Percentiles rank a stretch among this genome's conserved stretches.
phyloP scores from a whole-genome alignment of 2,329 filamentous ascomycete species.

The Monosporascus sp. region DNA sequence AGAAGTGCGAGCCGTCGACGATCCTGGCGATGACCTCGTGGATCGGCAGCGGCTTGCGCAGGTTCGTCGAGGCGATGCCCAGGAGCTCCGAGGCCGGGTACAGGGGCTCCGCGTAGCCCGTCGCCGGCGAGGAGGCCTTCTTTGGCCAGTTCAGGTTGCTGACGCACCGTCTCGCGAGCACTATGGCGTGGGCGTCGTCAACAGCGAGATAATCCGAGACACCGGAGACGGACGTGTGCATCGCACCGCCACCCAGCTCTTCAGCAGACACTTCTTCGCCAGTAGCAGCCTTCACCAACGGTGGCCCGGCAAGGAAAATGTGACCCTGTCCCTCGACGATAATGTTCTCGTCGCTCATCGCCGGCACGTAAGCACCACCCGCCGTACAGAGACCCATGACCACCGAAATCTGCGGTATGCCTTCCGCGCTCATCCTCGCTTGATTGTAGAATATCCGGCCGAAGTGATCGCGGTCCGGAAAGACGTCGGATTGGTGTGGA shows the following conservation, averaged over 20 bases:
- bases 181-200: slow-evolving; percentile 85
- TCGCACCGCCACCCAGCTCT: slow-evolving; percentile 81
- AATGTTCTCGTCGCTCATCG: slow-evolving; percentile 96
- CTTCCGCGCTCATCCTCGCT: slow-evolving; percentile 81
- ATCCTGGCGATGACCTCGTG: slow-evolving; percentile 90
- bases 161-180: slow-evolving; percentile 77
- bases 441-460: slow-evolving; percentile 98
- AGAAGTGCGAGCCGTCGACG: slow-evolving; percentile 83
- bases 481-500: slow-evolving; percentile 91
- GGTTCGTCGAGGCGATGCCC: slow-evolving; percentile 85
- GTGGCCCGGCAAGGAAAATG: slow-evolving; percentile 92
- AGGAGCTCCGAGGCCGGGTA: slow-evolving; percentile 75
- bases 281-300: slow-evolving; percentile 91
- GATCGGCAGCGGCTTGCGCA: slow-evolving; percentile 78
- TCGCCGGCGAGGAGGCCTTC: slow-evolving; percentile 32
- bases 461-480: slow-evolving; percentile 92
- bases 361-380: slow-evolving; percentile 90
- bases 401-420: slow-evolving; percentile 88
- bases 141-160: slow-evolving; percentile 85
- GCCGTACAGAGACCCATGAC: slow-evolving; percentile 98
- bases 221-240: slow-evolving; percentile 86
- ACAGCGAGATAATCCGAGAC: slow-evolving; percentile 95
- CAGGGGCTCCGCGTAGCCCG: slow-evolving; percentile 65
- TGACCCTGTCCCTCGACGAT: slow-evolving; percentile 95
- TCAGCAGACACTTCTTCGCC: slow-evolving; percentile 89